phyloP scores from a whole-genome alignment of 1,284 basidiomycete genomes.

The Rhodotorula sp. region DNA sequence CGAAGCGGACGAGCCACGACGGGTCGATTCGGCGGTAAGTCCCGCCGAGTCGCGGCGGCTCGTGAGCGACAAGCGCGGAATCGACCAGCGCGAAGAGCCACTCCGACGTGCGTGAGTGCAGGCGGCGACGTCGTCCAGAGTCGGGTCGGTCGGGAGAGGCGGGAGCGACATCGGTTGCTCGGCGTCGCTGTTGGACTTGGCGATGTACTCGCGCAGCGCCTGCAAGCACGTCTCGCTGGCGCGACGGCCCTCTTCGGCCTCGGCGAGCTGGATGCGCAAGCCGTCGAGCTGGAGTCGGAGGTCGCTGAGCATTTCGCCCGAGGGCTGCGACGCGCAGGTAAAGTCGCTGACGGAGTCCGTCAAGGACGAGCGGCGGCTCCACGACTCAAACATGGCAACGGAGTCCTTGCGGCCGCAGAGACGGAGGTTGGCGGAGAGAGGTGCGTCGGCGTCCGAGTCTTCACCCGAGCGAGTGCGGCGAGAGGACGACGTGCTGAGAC shows the following conservation, averaged over 20 bases:
- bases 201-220: slow-evolving; percentile 80
- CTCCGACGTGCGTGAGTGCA: not conserved
- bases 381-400: slow-evolving; percentile 32
- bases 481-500: slow-evolving; percentile 5
- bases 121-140: slow-evolving; percentile 7
- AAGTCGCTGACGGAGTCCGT: slow-evolving; percentile 4
- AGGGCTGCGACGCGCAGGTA: not conserved
- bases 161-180: slow-evolving; percentile 55
- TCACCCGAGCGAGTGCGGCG: not conserved
- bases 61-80: slow-evolving; percentile 29
- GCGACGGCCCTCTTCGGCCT: slow-evolving; percentile 76
- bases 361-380: slow-evolving; percentile 25
- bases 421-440: slow-evolving; percentile 18
- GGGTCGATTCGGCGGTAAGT: not conserved
- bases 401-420: slow-evolving; percentile 31
- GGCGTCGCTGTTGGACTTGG: slow-evolving; percentile 45
- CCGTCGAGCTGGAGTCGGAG: slow-evolving; percentile 63
- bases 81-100: slow-evolving; percentile 26
- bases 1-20: slow-evolving; percentile 25
- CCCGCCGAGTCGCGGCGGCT: slow-evolving; percentile 8
- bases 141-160: slow-evolving; percentile 59
- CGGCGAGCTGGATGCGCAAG: slow-evolving; percentile 50
- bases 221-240: slow-evolving; percentile 83
- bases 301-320: slow-evolving; percentile 25
- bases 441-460: not conserved